These are phyloP conservation scores for Cryptococcus sp. DNA, from an alignment of 1,284 basidiomycete species.

Conservation along the genomic window DNA sequence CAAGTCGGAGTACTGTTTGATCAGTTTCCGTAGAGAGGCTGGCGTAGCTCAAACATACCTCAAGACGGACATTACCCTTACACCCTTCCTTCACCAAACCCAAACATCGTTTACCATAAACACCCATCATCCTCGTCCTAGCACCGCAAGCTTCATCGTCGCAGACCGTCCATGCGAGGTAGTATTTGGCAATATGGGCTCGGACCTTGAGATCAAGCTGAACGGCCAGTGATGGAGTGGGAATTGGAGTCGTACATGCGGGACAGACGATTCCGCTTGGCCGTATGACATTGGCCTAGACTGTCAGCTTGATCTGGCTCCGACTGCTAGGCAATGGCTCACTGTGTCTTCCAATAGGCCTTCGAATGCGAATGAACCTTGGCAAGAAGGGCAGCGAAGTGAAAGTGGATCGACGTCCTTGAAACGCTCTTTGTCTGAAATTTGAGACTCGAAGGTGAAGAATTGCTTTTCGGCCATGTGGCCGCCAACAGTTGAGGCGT, in stretches of 20 bases:
- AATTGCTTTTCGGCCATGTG: conserved; percentile 66
- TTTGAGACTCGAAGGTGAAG: conserved; percentile 80
- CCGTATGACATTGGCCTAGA: conserved; percentile 40
- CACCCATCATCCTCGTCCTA: conserved; percentile 79
- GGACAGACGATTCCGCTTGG: conserved; percentile 55
- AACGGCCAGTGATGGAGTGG: conserved; percentile 62
- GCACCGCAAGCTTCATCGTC: conserved; percentile 78
- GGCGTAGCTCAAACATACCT: conserved; percentile 55
- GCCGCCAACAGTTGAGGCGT: conserved; percentile 52
- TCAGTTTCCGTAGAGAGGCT: conserved; percentile 1
- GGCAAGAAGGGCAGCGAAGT: conserved; percentile 70
- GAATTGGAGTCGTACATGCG: conserved; percentile 58
- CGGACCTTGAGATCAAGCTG: conserved; percentile 87
- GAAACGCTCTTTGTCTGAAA: conserved; percentile 84
- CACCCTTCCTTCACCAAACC: conserved; percentile 56
- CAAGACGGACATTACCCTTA: conserved; percentile 63
- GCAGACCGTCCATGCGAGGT: conserved; percentile 84
- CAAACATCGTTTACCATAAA: conserved; percentile 80
- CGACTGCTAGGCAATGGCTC: conserved; percentile 4
- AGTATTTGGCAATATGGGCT: conserved; percentile 71
- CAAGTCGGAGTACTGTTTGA: conserved; percentile 70
- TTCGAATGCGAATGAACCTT: conserved; percentile 60
- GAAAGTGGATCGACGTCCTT: conserved; percentile 65
- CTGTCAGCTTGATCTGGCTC: conserved; percentile 1
- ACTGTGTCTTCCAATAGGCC: conserved; percentile 51